Evolutionary conservation across 2,329 filamentous ascomycete genomes (phyloP), one percentile per base, ranked within the genome.

Genomic region (Xylaria sp.): DNA sequence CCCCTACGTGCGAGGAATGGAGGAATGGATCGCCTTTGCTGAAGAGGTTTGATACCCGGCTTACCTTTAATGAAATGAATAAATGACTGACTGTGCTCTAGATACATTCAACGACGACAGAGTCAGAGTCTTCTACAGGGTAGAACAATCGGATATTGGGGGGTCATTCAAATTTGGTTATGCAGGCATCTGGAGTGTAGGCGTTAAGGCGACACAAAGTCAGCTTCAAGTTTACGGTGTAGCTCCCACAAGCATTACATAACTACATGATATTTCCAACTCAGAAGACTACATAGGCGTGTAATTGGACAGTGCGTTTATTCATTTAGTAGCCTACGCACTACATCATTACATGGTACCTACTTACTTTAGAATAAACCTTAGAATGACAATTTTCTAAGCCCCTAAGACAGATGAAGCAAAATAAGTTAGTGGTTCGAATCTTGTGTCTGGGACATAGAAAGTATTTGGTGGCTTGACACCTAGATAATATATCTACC

Each of bases 21-120:
- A 90, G 71, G 94, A 97, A 78, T 97, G 94, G 93, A 83, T 96
- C 64, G 82, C 83, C 11, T 87, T 94, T 77, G 87, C 93, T 11
- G 87, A 90, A 70, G 84, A 86, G 77, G 90, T 93, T 54, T 22
- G 64, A 15, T 20, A 61, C 17, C 5, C 22, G 15, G 1, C 29
- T 17, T 55, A 5, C 6, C 2, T 62, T 17, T 6, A 6, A 27
- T 10, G 27, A 7, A 20, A n/a, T 17, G 7, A 50, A 17, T 38
- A 44, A 20, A 39, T 22, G 2, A 27, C 72, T 76, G 49, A 78
- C 63, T 1, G 7, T 13, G 2, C 9, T 50, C 29, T 47, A 79
- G 79, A 77, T 80, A 67, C 78, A 80, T 58, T 77, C 77, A 77
- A 79, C 76, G 49, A 38, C 72, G 7, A 58, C 71, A 10, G 66